Base-by-base conservation (phyloP, 805 yeast genomes). In the Ogataea corticis region DNA sequence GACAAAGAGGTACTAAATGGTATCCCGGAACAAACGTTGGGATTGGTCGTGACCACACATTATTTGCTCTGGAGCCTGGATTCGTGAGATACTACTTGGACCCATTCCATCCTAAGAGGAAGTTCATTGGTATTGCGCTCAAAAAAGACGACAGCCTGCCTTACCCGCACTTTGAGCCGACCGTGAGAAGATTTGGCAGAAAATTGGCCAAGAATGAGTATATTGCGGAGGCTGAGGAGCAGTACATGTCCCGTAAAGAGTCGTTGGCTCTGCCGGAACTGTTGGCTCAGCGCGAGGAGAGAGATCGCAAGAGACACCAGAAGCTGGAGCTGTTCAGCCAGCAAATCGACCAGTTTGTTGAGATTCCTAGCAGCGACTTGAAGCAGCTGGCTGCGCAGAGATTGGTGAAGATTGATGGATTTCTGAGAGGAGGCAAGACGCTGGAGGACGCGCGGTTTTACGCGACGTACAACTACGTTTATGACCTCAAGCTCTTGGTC, bases 61-160 rank as follows among this genome's bases (percentile, higher is more conserved):
- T 94, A 27, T 89, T 75, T 65, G 97, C 99, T 3, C 59, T 73
- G 29, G 98, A 94, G 62, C 96, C 97, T 2, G 99, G 99, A 19
- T 89, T 73, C 64, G 97, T 92, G 25, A 79, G 95, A 52, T 94
- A 80, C 68, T 94, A 94, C 67, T 70, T 84, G 49, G 97, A 94
- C 71, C 98, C 99, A 4, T 94, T 94, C 75, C 98, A 94, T 62
- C 97, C 98, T 34, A 80, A 82, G 63, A 82, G 97, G 62, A 85
- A 83, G 62, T 88, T 87, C 61, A 86, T 90, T 52, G 99, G 99
- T 32, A 82, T 94, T 31, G 90, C 96, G 0, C 73, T 94, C 41
- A 70, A 69, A 31, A 75, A 76, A 48, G 85, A 82, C 2, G 67
- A 78, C 29, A 70, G 72, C 49, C 75, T 92, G 30, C 99, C 99